Base-by-base conservation (phyloP, 2,329 filamentous ascomycete species). In the Davidsoniella australis region DNA sequence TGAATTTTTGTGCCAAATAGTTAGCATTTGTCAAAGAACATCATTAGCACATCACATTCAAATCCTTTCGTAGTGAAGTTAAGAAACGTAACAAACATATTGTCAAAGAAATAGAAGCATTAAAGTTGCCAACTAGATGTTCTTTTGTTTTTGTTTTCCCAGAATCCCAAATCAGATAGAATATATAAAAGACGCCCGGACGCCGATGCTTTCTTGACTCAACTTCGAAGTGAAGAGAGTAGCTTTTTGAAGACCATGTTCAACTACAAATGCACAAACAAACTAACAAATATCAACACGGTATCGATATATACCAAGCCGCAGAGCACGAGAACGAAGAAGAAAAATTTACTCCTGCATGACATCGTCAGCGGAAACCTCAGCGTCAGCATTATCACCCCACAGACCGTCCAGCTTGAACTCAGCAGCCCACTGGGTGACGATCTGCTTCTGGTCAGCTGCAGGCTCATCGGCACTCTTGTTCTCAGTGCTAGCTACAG, bases 381-480 rank as follows among this genome's bases (percentile, higher is more conserved):
- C 62, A 23, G 61, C 17, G 44, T 10, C 23, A 44, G n/a, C 24
- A 29, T 7, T 29, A 5, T 45, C 45, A 9, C 85, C 87, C 83
- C 85, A 96, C 12, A 98, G 67, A 2, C 86, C 91, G 54, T 95
- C 91, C 7, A 98, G 72, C 68, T 89, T 88, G 66, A 98, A 96
- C 65, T 96, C 89, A 58, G 85, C 79, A 6, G 88, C 85, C 87
- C 89, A 94, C 62, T 93, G 81, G 9, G 82, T 84, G 49, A 96
- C 87, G 62, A 96, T 85, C 65, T 86, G 68, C 69, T 93, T 87
- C 63, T 93, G 79, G 56, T 86, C 77, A 54, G 74, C 70, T 56
- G 69, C 62, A 48, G 68, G 63, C 48, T 70, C 64, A 53, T 70
- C 65, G 46, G 64, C 63, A 7, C 59, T 63, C 41, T 63, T 63